Evolutionary conservation across 164 flowering plant genomes (phyloP), one percentile per base, ranked within the genome.

Genomic region (Brasenia schreberi): DNA sequence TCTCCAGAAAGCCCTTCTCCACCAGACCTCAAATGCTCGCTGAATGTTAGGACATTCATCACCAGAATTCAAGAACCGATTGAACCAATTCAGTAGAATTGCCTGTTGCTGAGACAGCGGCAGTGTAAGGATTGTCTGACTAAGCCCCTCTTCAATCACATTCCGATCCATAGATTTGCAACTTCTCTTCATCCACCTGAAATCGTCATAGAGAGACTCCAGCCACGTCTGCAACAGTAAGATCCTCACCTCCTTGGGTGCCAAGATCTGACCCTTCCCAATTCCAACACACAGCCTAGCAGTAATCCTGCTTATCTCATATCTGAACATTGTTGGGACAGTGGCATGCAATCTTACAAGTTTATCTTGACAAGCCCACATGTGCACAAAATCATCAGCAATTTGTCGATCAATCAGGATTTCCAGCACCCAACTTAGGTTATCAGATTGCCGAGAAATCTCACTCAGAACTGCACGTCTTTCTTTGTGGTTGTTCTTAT

Each of bases 31-130:
- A 66, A 94, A 94, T 6, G 88, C 98, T 73, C 93, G 81, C 74
- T 86, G 96, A 18, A 94, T 83, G 66, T 94, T 94, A 2, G 98
- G 98, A 73, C 97, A 90, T 74, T 94, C 96, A 63, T 90, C 97
- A 6, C 95, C 90, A 0, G 87, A 80, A 71, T 87, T 90, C 74
- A 94, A 69, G 79, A 90, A 94, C 60, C 98, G 71, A 59, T 87
- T 73, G 59, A 94, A 94, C 98, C 98, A 94, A 44, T 87, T 77
- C 45, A 94, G 81, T 62, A 94, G 75, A 64, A 94, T 80, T 10
- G 87, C 96, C 72, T 94, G 97, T 66, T 94, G 98, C 87, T 86
- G 81, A 59, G 83, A 68, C 66, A 90, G 67, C 61, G 98, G 97
- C 69, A 94, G 74, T 42, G 98, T 94, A 19, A 90, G 83, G 66